Base-by-base conservation (phyloP, 208 protist species). In the Kentomonas sorsogonicus region DNA sequence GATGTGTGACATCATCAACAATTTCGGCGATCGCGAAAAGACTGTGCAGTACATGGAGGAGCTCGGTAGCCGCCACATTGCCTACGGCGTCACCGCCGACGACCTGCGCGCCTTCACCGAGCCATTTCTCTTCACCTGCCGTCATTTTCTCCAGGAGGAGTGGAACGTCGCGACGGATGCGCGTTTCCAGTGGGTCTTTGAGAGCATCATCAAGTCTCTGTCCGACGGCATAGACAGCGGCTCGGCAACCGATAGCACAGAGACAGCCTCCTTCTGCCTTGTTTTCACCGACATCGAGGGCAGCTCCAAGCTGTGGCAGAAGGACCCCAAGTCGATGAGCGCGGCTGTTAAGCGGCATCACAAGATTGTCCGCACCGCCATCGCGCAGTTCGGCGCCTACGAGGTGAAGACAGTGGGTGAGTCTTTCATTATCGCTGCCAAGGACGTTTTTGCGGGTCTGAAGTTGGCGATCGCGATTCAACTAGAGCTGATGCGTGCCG, bases 361-460 rank as follows among this genome's bases (percentile, higher is more conserved):
- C 30, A 52, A 65, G 23, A 45, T 89, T 22, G 74, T 93, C 25
- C 83, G 85, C 7, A 65, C 53, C 13, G 55, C 82, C 15, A 85
- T 96, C 38, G 72, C 74, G 9, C 50, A 81, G 43, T 79, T 79
- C 46, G 62, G 68, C 25, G 91, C 78, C 13, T 87, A 90, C 44
- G 87, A 94, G 58, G 87, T 94, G 18, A 94, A 91, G 68, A 84
- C 71, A 4, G 69, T 90, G 10, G 86, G 79, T 25, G 85, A 94
- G 62, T 80, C 72, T 25, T 94, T 96, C 46, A 94, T 91, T 25
- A 84, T 94, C 55, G 86, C 84, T 0, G 82, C 76, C 11, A 74
- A 77, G 40, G 69, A 86, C 50, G 55, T 86, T 15, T 41, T 83
- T 11, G 66, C 81, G 3, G 86, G 78, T 1, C 44, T 89, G 46